Conservation (phyloP, 495 filamentous ascomycete genomes). For the Podospora comata region DNA sequence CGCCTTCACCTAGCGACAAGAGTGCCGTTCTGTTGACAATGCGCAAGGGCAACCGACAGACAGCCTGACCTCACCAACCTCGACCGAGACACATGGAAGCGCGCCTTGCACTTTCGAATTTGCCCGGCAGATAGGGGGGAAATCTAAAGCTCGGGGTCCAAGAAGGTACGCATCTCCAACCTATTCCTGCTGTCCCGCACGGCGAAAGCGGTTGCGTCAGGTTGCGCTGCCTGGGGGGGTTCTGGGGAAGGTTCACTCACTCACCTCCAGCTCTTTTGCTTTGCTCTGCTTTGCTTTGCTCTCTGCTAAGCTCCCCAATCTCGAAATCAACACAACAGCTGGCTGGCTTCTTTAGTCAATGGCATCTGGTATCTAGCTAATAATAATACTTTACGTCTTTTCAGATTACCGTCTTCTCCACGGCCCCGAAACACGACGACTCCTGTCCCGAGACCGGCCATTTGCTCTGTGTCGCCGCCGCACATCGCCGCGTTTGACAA, state of each 20-base stretch:
- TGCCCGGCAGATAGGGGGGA: not conserved
- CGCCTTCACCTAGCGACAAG: not conserved
- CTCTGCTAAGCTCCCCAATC: not conserved
- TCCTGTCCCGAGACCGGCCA: conserved; percentile 8
- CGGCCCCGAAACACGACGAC: not conserved
- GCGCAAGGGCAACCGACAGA: not conserved
- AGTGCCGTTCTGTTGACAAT: not conserved
- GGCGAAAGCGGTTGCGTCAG: not conserved
- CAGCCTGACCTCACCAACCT: not conserved
- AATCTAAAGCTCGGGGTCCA: not conserved
- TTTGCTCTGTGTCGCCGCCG: not conserved
- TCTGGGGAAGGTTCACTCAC: too few relatives aligned
- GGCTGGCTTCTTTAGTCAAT: not conserved
- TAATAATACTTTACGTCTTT: not conserved
- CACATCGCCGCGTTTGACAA: conserved; percentile 7
- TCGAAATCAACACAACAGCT: not conserved
- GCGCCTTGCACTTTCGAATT: not conserved
- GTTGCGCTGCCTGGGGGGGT: not conserved
- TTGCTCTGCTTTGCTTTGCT: not conserved
- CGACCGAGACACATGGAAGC: not conserved
- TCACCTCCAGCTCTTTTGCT: too few relatives aligned
- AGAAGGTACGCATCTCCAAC: not conserved
- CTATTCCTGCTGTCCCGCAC: not conserved
- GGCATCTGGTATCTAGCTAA: not conserved
- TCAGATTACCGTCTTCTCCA: not conserved